phyloP scores from a whole-genome alignment of 441 rosid genomes.

The Croton laevigatus region DNA sequence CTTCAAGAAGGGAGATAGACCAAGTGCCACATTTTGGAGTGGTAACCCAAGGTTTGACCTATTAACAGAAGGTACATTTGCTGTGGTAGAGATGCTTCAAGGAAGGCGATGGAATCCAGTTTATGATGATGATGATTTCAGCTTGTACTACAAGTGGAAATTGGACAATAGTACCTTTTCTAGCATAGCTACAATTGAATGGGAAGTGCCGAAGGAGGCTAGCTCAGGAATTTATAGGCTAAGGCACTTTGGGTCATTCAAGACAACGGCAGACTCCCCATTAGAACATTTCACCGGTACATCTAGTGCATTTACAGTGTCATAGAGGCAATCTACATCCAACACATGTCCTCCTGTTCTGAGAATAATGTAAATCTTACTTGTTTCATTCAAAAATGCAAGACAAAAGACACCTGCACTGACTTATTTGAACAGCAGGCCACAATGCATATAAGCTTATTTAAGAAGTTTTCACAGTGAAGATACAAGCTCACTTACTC shows the following conservation, averaged over 20 bases:
- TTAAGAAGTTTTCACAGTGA: not conserved
- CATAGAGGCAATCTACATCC: constrained; percentile 10
- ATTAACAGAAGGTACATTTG: constrained; percentile 57
- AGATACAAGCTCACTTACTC: constrained; percentile 9
- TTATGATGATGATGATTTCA: constrained; percentile 59
- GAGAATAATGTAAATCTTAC: constrained; percentile 17
- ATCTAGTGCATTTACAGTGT: constrained; percentile 46
- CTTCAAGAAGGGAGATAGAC: constrained; percentile 39
- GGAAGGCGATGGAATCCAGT: constrained; percentile 42
- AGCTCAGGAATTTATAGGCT: constrained; percentile 40
- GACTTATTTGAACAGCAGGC: not conserved
- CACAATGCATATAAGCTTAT: not conserved
- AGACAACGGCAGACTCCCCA: constrained; percentile 30
- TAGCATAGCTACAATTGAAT: constrained; percentile 45
- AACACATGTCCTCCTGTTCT: not conserved
- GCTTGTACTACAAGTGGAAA: constrained; percentile 47
- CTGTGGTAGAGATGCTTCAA: constrained; percentile 50
- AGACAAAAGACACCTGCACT: not conserved
- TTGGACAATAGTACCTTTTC: constrained; percentile 28
- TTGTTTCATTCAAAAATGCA: no score
- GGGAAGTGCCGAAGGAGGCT: constrained; percentile 44
- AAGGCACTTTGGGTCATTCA: constrained; percentile 53
- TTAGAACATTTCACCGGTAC: constrained; percentile 46
- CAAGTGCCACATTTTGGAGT: constrained; percentile 50
- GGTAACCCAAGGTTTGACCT: constrained; percentile 56